Base-by-base conservation (phyloP, 148 eudicot genomes). In the Chenopodium quinoa region DNA sequence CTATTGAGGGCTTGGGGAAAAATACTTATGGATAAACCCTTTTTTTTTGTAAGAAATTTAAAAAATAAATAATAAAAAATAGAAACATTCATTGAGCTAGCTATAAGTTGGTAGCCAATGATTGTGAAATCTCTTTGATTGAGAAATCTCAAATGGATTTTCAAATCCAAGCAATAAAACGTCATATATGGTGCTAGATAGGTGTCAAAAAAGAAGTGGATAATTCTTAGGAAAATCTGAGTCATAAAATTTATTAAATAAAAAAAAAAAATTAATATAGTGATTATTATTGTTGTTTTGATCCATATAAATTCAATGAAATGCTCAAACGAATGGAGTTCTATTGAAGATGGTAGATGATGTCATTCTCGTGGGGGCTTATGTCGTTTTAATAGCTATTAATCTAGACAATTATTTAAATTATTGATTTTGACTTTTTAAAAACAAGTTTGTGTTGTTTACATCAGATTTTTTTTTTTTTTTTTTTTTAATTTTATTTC, bases 61-160 rank as follows among this genome's bases (percentile, higher is more conserved):
- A 48, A 47, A 48, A 50, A 10, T 10, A 50, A 54, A 70, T 54
- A 27, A 27, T 27, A 27, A 27, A 27, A 27, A 27, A 27, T 31
- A 73, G 69, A 80, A 63, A 62, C 40, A 67, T 81, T 52, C 52
- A 75, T 64, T 23, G 69, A 68, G 74, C n/a, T 29, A 76, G 74
- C 27, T 47, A 75, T 48, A 11, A 75, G 74, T 66, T 50, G 54
- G 54, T 11, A 9, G 12, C 12, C 54, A 50, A 50, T 50, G 13
- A 50, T 50, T 50, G 52, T 48, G 52, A 68, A 22, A n/a, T 58
- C 27, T 37, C 79, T 14, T 29, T 82, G 76, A 58, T 76, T 76
- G 80, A 40, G 62, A 82, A 44, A 70, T 82, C 80, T 76, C 76
- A 23, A 29, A 20, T 69, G 44, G 31, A 22, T 37, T 20, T 79